These are phyloP conservation scores for Penicillium psychrosexuale DNA, from an alignment of 2,329 filamentous ascomycete genomes.

Conservation along the genomic window DNA sequence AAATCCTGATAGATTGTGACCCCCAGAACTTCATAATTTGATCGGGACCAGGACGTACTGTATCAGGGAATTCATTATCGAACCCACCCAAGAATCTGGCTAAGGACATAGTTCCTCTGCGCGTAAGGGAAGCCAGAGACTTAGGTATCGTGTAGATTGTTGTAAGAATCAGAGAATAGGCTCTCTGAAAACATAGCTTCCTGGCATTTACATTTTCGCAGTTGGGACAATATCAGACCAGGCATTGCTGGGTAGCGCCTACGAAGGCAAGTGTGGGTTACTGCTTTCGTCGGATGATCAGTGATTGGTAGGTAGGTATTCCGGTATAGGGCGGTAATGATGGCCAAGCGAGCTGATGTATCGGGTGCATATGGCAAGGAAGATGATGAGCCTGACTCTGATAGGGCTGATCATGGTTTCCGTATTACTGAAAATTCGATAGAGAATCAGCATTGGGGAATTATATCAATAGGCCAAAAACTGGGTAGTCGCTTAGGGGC, in stretches of 20 bases:
- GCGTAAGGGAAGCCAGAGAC: not conserved
- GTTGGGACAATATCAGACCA: not conserved
- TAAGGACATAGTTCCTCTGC: not conserved
- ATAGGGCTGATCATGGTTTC: not conserved
- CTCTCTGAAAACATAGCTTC: not conserved
- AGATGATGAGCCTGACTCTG: not conserved
- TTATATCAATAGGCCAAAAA: not conserved
- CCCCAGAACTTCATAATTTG: not conserved
- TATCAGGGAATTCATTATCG: not conserved
- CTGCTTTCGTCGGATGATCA: not conserved
- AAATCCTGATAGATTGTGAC: not conserved
- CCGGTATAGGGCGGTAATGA: not conserved
- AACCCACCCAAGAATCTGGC: constrained; percentile 1
- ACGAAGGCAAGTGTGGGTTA: not conserved
- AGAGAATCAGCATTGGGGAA: too few relatives aligned
- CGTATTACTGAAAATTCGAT: not conserved
- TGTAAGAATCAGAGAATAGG: not conserved
- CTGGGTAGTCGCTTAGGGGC: not conserved
- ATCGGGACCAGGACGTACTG: not conserved
- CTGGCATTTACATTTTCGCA: not conserved
- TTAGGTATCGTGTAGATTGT: not conserved
- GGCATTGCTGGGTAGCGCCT: not conserved
- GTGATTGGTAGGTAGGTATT: not conserved
- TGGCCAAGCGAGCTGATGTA: not conserved
- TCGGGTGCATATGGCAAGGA: not conserved